Evolutionary conservation across 441 rosid genomes (phyloP), one percentile per base, ranked within the genome.

Genomic region (Bruguiera hainesii): DNA sequence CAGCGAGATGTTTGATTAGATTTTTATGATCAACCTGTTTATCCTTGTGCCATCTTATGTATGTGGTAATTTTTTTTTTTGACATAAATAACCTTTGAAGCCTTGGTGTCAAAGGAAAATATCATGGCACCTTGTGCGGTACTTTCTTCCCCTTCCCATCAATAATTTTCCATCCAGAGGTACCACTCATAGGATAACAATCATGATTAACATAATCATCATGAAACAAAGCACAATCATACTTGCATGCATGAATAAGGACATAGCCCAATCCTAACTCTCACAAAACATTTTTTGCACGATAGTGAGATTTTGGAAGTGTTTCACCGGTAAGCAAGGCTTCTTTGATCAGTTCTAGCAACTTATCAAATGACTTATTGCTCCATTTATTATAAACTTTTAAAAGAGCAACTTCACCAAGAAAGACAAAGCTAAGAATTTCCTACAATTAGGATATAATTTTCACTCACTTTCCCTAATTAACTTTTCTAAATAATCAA

Each of bases 41-140:
- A 21, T 57, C 69, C 0, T 5, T 3, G 66, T 69, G 64, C 30
- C 76, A 72, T 31, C 29, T 65, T 53, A 68, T 71, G 16, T 28
- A 10, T 8, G 3, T 15, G 1, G 56, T 21, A 3, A 21, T 30
- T 6, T 70, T 60, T 25, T 25, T 25, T 2, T 9, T 21, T 1
- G 28, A 68, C 11, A 57, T 37, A 19, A 61, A 63, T 1, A 69
- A 18, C 4, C 70, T 37, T 35, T 59, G 25, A 35, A 35, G 10
- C 6, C 39, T 29, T 23, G 65, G 68, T 15, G 39, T 75, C 3
- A 72, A 46, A 0, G 74, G 67, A 51, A 72, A 78, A 7, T 65
- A 60, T 30, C 5, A 5, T 0, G 5, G 33, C 6, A 5, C 33
- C 6, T 30, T 30, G 33, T 30, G 33, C 5, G 33, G 6, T 30